Percentiles rank a stretch among this genome's conserved stretches.
These are phyloP conservation scores for Alternaria ethzedia DNA, from an alignment of 2,329 filamentous ascomycete species.

Conservation along the genomic window DNA sequence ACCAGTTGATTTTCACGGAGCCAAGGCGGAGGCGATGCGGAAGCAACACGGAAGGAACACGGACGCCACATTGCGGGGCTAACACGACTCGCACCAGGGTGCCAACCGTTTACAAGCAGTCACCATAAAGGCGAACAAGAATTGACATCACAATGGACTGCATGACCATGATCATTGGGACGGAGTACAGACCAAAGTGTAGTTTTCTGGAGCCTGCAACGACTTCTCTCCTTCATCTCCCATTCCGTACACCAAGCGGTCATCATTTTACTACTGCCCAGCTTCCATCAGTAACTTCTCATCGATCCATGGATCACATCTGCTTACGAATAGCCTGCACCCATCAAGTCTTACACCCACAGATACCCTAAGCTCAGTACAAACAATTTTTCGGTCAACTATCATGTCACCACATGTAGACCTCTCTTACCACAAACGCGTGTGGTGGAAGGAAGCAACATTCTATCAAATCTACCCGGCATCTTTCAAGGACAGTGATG, in stretches of 20 bases:
- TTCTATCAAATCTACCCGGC: slow-evolving; percentile 31
- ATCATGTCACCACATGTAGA: slow-evolving; percentile 36
- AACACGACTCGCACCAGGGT: not conserved
- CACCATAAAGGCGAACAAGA: not conserved
- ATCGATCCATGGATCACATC: not conserved
- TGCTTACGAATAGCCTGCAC: no score
- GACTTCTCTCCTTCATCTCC: not conserved
- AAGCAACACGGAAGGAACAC: slow-evolving; percentile 11
- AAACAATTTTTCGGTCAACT: not conserved
- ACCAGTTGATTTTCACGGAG: slow-evolving; percentile 1
- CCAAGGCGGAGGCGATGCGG: slow-evolving; percentile 28
- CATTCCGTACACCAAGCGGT: not conserved
- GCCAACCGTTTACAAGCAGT: not conserved
- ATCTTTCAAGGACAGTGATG: slow-evolving; percentile 57
- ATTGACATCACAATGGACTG: not conserved
- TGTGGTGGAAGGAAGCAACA: slow-evolving; percentile 56
- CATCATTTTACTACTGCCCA: not conserved
- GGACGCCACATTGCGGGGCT: slow-evolving; percentile 4
- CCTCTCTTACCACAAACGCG: slow-evolving; percentile 27
- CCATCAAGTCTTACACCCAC: no score
- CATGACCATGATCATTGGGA: not conserved
- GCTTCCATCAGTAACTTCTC: not conserved
- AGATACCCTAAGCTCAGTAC: not conserved
- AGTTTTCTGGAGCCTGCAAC: not conserved
- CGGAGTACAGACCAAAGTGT: not conserved